Evolutionary conservation across 306 rosid genomes (phyloP).

Genomic region (Pterocarpus santalinus): DNA sequence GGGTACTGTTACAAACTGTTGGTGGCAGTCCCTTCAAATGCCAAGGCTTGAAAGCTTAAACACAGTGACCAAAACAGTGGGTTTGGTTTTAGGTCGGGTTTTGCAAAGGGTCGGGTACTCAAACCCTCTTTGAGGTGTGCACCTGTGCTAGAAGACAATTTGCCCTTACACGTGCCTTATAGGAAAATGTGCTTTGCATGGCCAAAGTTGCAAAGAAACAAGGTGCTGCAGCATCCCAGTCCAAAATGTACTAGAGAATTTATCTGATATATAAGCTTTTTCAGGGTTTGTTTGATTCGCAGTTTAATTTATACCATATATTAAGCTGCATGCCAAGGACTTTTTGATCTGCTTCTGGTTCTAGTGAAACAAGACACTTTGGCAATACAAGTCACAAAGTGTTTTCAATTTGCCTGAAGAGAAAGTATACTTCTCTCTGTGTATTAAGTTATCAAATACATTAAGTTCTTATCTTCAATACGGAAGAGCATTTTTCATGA

Average conservation of each 20-base stretch:
- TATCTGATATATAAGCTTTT: neutral
- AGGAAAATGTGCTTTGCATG: conserved; percentile 3
- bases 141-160: conserved; percentile 34
- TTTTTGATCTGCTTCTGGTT: neutral
- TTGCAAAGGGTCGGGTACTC: conserved; percentile 1
- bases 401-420: too few species aligned
- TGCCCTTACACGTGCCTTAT: conserved; percentile 28
- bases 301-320: neutral
- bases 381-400: neutral
- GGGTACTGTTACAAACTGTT: neutral
- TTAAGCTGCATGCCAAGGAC: neutral
- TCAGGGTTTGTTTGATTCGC: neutral
- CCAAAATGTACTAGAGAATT: neutral
- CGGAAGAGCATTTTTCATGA: neutral
- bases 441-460: neutral
- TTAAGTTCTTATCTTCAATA: too few species aligned
- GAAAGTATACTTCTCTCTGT: neutral
- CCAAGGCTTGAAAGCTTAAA: too few species aligned
- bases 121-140: neutral
- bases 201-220: neutral
- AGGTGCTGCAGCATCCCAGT: conserved; percentile 7
- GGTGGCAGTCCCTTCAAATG: conserved; percentile 2
- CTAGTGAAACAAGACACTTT: neutral
- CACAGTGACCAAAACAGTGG: conserved; percentile 8
- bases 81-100: neutral